phyloP scores from a whole-genome alignment of 768 basidiomycete genomes.

The Mycena venus region DNA sequence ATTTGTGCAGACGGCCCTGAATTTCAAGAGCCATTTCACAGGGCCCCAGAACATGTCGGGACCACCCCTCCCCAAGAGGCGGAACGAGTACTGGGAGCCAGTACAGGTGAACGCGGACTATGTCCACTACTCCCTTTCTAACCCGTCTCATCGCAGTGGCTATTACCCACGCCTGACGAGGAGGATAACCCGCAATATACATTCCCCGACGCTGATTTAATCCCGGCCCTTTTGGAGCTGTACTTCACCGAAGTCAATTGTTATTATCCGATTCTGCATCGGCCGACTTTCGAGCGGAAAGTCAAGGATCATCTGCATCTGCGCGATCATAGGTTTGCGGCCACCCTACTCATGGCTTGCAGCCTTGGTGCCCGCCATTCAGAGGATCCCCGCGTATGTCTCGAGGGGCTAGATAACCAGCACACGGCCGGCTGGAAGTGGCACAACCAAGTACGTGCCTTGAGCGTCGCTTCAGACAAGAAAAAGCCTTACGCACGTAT shows the following conservation, averaged over 20 bases:
- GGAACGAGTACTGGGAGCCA: constrained; percentile 64
- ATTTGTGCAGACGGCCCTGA: constrained; percentile 67
- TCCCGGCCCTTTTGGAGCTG: constrained; percentile 65
- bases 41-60: constrained; percentile 10
- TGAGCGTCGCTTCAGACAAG: not conserved
- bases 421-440: constrained; percentile 73
- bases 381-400: constrained; percentile 71
- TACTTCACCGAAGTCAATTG: constrained; percentile 62
- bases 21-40: constrained; percentile 56
- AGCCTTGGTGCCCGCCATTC: constrained; percentile 73
- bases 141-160: constrained; percentile 3
- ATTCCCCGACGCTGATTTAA: constrained; percentile 70
- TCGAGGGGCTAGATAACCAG: constrained; percentile 56
- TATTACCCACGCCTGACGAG: constrained; percentile 34
- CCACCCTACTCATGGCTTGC: constrained; percentile 42
- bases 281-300: constrained; percentile 72
- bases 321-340: constrained; percentile 60
- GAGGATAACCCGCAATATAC: constrained; percentile 46
- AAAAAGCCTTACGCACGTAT: constrained; percentile 14
- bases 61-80: constrained; percentile 46
- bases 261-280: constrained; percentile 78
- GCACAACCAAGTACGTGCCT: constrained; percentile 52
- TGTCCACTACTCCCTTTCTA: not conserved
- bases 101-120: constrained; percentile 52
- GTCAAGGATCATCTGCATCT: constrained; percentile 64